Conservation (phyloP, 2,329 filamentous ascomycete genomes). For the Colletotrichum shisoi region DNA sequence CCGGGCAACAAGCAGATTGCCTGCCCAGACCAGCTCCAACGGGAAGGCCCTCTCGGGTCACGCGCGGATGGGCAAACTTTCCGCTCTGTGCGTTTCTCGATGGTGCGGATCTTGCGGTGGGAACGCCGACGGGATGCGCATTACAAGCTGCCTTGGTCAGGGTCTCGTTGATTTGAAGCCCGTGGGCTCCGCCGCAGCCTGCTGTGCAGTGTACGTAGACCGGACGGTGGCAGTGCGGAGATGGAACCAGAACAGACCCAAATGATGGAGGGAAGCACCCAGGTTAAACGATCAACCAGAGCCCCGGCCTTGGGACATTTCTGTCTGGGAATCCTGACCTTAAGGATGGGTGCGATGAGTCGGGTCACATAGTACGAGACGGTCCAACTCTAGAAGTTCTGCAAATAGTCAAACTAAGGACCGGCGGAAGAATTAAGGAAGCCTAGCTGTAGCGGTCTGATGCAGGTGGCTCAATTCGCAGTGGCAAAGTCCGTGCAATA, state of each 20-base stretch:
- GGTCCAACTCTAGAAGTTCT: neutral
- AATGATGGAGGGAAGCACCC: conserved; percentile 1
- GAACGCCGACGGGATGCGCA: conserved; percentile 1
- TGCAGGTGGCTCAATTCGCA: too few species aligned
- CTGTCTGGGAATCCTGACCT: conserved; percentile 4
- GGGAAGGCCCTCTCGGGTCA: conserved; percentile 17
- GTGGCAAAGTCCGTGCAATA: too few species aligned
- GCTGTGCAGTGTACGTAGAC: neutral
- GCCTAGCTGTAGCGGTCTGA: too few species aligned
- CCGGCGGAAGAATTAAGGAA: too few species aligned
- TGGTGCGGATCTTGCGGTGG: conserved; percentile 33
- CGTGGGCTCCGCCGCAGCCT: conserved; percentile 5
- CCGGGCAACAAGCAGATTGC: conserved; percentile 24
- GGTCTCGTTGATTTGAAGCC: conserved; percentile 21
- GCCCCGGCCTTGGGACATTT: neutral
- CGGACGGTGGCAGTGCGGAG: conserved; percentile 17
- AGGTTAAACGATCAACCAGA: neutral
- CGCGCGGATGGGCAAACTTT: conserved; percentile 27
- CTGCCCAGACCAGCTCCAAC: conserved; percentile 21
- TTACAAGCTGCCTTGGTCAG: conserved; percentile 15
- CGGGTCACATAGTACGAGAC: neutral
- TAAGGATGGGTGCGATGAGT: neutral
- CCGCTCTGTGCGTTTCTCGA: conserved; percentile 16
- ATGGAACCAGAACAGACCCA: conserved; percentile 8
- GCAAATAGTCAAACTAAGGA: neutral